Evolutionary conservation across 208 protist species (phyloP), one percentile per base, ranked within the genome.

Genomic region (Trypanosoma lewisi): DNA sequence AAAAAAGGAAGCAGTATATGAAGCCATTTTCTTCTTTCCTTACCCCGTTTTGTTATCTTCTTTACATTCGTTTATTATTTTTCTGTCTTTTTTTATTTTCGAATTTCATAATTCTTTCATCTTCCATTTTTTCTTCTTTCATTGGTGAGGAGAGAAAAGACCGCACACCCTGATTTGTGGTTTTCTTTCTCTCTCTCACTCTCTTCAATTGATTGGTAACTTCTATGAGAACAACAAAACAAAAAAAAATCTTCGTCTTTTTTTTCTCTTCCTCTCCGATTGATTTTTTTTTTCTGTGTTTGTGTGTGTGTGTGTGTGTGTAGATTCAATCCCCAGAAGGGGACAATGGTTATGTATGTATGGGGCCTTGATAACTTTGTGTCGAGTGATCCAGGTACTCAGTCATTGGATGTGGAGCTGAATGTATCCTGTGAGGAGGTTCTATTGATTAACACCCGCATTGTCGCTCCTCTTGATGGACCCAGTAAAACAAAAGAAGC

Each of bases 371-470:
- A 51, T 42, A 45, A 34, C 28, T 4, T 47, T 21, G 37, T n/a
- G 36, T 33, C 28, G 17, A 39, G 54, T 34, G 33, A 28, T 27
- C 28, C 27, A n/a, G 48, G 60, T 31, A 68, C 55, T 25, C 9
- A 7, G 4, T 33, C 74, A 11, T 47, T 87, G 0, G 48, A 36
- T 12, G 39, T 57, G 3, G 77, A 88, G 67, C 48, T 60, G 21
- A 66, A 68, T 48, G 66, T 45, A 1, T 56, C 28, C 8, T 39
- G 55, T 16, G 49, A 55, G 33, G 77, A 78, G 57, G 73, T 93
- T 49, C 74, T 93, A 4, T 60, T 89, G 55, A 85, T 93, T 53
- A 93, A 89, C 70, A 82, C 82, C 31, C 72, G 82, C 34, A 75
- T 61, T 55, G 74, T 70, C 63, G 62, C 77, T 41, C 82, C 63